Percentiles rank a stretch among this genome's conserved stretches.
Conservation (phyloP, 257 asterid genomes). For the Coffea eugenioides region DNA sequence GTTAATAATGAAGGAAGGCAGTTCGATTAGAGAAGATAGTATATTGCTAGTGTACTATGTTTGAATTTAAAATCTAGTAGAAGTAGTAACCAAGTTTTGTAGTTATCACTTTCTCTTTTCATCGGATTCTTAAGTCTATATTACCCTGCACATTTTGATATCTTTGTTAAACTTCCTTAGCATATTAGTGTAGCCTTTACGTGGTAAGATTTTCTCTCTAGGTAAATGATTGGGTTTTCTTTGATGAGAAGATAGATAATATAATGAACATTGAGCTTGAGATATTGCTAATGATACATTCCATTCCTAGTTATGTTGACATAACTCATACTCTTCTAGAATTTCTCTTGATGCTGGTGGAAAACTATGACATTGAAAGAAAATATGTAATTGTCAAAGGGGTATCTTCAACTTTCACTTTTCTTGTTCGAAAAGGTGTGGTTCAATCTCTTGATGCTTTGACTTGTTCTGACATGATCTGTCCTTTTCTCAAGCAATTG, state of each 20-base stretch:
- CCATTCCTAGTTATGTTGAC: constrained; percentile 61
- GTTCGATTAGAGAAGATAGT: no score
- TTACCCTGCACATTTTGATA: no score
- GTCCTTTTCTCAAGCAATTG: constrained; percentile 62
- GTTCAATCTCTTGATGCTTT: constrained; percentile 58
- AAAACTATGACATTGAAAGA: constrained; percentile 70
- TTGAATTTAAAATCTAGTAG: no score
- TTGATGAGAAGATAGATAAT: constrained; percentile 59
- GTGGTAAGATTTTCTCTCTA: no score
- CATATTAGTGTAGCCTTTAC: no score
- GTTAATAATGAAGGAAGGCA: no score
- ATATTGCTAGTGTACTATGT: no score
- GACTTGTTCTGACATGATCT: constrained; percentile 43
- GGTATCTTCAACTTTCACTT: constrained; percentile 48
- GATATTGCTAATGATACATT: constrained; percentile 63
- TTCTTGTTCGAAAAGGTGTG: constrained; percentile 51
- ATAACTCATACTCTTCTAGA: constrained; percentile 72
- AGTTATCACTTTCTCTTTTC: no score
- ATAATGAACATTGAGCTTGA: constrained; percentile 79
- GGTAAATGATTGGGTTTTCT: constrained; percentile 67
- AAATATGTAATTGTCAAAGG: constrained; percentile 52
- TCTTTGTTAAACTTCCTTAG: no score
- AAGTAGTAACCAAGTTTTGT: no score
- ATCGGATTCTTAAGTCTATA: no score
- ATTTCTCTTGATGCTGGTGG: constrained; percentile 58